These are phyloP conservation scores for Pseudopithomyces chartarum DNA, from an alignment of 2,329 filamentous ascomycete species.

Conservation along the genomic window DNA sequence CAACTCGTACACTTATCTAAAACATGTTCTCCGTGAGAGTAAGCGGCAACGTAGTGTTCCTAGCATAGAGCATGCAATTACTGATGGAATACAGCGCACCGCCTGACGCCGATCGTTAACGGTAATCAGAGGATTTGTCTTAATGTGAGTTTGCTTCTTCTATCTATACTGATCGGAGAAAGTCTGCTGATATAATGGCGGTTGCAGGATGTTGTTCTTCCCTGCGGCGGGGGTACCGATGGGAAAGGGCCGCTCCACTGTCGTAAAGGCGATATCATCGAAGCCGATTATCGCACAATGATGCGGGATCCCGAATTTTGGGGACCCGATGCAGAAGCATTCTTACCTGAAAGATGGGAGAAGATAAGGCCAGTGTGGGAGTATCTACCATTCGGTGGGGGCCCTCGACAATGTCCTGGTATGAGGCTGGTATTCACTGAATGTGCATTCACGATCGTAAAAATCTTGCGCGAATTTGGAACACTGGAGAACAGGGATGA, in stretches of 20 bases:
- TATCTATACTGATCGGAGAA: not conserved
- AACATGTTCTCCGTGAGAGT: conserved; percentile 17
- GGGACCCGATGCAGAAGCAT: conserved; percentile 14
- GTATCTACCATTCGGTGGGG: conserved; percentile 18
- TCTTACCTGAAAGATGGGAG: conserved; percentile 22
- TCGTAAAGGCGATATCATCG: conserved; percentile 15
- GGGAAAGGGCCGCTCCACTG: conserved; percentile 11
- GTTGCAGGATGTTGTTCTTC: conserved; percentile 4
- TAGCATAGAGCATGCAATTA: not conserved
- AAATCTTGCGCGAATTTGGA: conserved; percentile 9
- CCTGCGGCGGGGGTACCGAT: conserved; percentile 11
- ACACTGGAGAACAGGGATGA: conserved; percentile 15
- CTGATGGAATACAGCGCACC: conserved; percentile 7
- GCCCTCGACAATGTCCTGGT: conserved; percentile 15
- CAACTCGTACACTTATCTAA: conserved; percentile 22
- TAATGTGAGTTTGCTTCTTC: not conserved
- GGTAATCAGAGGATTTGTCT: conserved; percentile 9
- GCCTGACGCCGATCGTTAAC: conserved; percentile 11
- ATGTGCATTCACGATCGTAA: not conserved
- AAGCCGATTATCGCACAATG: conserved; percentile 13
- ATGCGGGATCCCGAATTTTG: conserved; percentile 13
- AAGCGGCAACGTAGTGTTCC: not conserved
- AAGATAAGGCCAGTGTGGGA: conserved; percentile 13
- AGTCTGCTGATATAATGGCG: not conserved
- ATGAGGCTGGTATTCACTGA: conserved; percentile 15